Percentiles rank a stretch among this genome's conserved stretches.
phyloP scores from a whole-genome alignment of 1,139 yeast genomes.

The Starmera stellimalicola region DNA sequence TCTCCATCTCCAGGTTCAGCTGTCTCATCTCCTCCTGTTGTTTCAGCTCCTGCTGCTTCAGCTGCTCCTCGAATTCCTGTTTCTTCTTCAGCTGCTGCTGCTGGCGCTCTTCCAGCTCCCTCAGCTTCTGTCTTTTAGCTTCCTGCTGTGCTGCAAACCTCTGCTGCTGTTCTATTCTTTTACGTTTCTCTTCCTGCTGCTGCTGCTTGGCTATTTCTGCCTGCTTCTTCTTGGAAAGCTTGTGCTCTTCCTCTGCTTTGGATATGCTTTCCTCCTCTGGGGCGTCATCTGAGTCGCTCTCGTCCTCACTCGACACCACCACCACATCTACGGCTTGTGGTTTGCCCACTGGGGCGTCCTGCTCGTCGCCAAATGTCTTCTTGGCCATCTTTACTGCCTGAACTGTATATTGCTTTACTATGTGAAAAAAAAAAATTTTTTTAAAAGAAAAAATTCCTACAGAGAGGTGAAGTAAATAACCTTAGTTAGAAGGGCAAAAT shows the following conservation, averaged over 20 bases:
- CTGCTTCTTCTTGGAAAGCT: slow-evolving; percentile 28
- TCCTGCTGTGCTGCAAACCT: slow-evolving; percentile 36
- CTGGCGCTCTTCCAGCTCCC: slow-evolving; percentile 25
- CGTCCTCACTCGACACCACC: too few relatives aligned
- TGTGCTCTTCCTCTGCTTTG: slow-evolving; percentile 20
- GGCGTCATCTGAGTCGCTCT: slow-evolving; percentile 21
- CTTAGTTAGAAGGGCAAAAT: too few relatives aligned
- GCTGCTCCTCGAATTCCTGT: slow-evolving; percentile 13
- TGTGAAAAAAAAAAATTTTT: too few relatives aligned
- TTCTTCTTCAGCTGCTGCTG: slow-evolving; percentile 18
- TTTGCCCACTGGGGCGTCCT: slow-evolving; percentile 6
- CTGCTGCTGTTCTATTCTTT: slow-evolving; percentile 40
- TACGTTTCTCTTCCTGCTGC: slow-evolving; percentile 33
- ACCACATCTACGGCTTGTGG: slow-evolving; percentile 4
- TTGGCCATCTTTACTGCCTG: slow-evolving; percentile 4
- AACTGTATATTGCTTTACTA: not conserved
- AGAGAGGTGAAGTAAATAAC: too few relatives aligned
- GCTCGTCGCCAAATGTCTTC: slow-evolving; percentile 16
- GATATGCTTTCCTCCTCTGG: slow-evolving; percentile 29
- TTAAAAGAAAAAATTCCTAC: too few relatives aligned
- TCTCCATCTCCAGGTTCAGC: slow-evolving; percentile 9
- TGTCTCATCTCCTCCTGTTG: slow-evolving; percentile 11
- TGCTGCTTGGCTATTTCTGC: slow-evolving; percentile 27
- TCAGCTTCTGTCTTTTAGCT: slow-evolving; percentile 23
- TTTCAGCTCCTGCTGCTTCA: slow-evolving; percentile 9